Evolutionary conservation across 768 basidiomycete genomes (phyloP), one percentile per base, ranked within the genome.

Genomic region (Mycena latifolia): DNA sequence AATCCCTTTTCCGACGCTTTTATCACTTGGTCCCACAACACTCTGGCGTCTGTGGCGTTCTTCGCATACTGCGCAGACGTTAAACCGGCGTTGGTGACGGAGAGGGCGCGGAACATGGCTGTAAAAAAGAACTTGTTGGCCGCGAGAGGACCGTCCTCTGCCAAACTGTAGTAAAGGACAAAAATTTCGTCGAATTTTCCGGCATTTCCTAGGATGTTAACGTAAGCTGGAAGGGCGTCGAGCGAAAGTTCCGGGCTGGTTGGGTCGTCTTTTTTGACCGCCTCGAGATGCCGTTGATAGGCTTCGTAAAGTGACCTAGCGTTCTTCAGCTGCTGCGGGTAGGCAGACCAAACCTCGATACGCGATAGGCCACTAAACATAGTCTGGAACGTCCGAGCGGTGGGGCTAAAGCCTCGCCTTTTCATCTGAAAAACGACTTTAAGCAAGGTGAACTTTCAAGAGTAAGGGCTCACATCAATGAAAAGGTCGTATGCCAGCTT

Each of bases 371-470:
- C 92, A 47, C 76, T 83, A 75, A 95, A 83, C 77, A 95, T 79
- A 25, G 91, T 92, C 48, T 85, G 82, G 70, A 86, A 95, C 2
- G 94, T 94, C 61, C 87, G 79, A 9, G 82, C 76, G 47, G 84
- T 89, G 27, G 94, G 92, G 50, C 82, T 82, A 73, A 93, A 90
- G 1, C 92, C 92, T 47, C 94, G 87, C 35, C 93, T 86, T 77
- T 93, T 95, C 93, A 95, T 93, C 94, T 95, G 65, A 52, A 35
- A 17, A 55, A 58, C 56, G 20, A 0, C 31, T 25, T 43, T 43
- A 29, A 65, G 61, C 39, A 47, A 35, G 69, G 28, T 31, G 37
- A 51, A 56, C n/a, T 28, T 53, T 33, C 8, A n/a, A 50, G 25
- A 22, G 24, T 28, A 31, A 5, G n/a, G 37, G 74, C 81, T 57